Conservation (phyloP, 306 rosid genomes). For the Neltuma alba region DNA sequence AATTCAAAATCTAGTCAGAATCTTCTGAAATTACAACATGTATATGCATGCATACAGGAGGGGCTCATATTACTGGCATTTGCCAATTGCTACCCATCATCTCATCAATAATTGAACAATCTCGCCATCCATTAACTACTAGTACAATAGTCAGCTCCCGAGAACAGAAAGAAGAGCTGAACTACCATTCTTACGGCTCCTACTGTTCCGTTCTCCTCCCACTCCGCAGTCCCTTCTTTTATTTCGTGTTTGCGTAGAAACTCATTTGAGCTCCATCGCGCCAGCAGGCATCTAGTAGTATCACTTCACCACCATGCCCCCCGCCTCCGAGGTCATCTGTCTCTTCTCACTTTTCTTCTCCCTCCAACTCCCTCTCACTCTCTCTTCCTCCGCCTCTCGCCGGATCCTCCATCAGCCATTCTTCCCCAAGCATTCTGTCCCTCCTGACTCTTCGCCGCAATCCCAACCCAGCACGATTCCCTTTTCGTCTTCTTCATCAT, state of each 20-base stretch:
- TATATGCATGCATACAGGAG: neutral
- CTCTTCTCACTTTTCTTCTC: conserved; percentile 13
- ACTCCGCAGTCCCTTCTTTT: neutral
- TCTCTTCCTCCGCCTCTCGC: conserved; percentile 33
- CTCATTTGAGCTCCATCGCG: neutral
- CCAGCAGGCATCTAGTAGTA: neutral
- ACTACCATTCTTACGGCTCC: conserved; percentile 40
- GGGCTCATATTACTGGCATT: neutral
- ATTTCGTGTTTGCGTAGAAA: neutral
- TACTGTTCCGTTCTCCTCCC: neutral
- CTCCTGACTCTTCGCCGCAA: conserved; percentile 51
- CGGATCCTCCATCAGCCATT: conserved; percentile 80
- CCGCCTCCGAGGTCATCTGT: neutral
- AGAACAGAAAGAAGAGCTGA: neutral
- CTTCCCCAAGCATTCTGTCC: conserved; percentile 40
- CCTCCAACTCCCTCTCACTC: neutral
- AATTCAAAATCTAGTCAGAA: too few species aligned
- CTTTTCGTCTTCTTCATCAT: too few species aligned
- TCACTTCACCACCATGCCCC: conserved; percentile 33
- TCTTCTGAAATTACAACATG: too few species aligned
- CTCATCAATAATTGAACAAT: neutral
- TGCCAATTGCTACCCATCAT: neutral
- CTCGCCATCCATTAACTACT: neutral
- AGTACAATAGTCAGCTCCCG: neutral
- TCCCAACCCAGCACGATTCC: too few species aligned